A percentile compares a stretch with the other conserved stretches of the same genome.
These are phyloP conservation scores for Emergomyces pasteurianus DNA, from an alignment of 2,329 filamentous ascomycete genomes.

Conservation along the genomic window DNA sequence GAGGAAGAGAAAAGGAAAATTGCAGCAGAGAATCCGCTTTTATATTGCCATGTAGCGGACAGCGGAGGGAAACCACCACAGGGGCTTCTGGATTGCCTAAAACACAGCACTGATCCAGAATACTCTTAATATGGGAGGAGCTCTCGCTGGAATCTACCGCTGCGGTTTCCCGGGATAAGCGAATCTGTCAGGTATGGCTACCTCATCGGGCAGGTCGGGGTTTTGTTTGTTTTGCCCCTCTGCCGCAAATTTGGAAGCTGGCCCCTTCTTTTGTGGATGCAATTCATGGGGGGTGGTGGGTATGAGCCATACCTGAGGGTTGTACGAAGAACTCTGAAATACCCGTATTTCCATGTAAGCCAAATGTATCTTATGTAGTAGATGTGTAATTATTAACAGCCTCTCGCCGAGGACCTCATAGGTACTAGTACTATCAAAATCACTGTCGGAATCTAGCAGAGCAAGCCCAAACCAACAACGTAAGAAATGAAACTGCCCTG, in stretches of 20 bases:
- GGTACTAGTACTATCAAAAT: slow-evolving; percentile 2
- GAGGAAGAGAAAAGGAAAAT: neutral
- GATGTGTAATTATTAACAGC: neutral
- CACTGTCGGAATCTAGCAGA: neutral
- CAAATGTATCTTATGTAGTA: neutral
- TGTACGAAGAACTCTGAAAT: neutral
- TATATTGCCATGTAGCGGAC: neutral
- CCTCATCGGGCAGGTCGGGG: neutral
- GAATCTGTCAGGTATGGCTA: slow-evolving; percentile 1
- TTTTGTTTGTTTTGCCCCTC: neutral
- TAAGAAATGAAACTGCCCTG: neutral
- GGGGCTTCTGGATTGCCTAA: slow-evolving; percentile 1
- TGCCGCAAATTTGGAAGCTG: slow-evolving; percentile 1
- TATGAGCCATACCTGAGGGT: neutral
- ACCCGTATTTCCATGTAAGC: slow-evolving; percentile 2
- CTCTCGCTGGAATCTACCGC: neutral
- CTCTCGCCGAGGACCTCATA: slow-evolving; percentile 2
- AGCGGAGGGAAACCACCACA: neutral
- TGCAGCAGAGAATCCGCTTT: neutral
- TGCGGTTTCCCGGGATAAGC: neutral
- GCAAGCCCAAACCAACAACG: neutral
- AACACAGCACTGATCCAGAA: slow-evolving; percentile 5
- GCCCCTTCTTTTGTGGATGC: slow-evolving; percentile 6
- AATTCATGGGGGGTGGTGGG: slow-evolving; percentile 1
- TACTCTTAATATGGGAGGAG: neutral